phyloP scores from a whole-genome alignment of 2,329 filamentous ascomycete genomes.

The Intubia oerlemansii region DNA sequence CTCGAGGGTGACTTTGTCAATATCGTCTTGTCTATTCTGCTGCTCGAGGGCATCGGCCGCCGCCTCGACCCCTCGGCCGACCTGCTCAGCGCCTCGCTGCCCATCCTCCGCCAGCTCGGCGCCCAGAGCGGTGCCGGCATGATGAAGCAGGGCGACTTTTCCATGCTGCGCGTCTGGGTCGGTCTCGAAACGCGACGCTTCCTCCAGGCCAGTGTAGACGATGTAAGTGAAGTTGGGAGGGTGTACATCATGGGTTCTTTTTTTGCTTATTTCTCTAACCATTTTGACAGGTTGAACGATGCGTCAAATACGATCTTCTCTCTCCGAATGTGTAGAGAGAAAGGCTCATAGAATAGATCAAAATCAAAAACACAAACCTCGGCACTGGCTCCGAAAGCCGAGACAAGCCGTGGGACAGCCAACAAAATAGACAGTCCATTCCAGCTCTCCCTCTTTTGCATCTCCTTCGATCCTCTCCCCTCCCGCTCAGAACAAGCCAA shows the following conservation, averaged over 20 bases:
- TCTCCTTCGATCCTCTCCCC: no score
- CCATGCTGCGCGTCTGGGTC: slow-evolving; percentile 80
- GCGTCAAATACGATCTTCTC: slow-evolving; percentile 76
- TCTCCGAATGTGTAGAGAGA: slow-evolving; percentile 58
- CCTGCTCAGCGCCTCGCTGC: slow-evolving; percentile 65
- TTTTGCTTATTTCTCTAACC: neutral
- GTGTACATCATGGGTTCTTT: neutral
- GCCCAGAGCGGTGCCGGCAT: slow-evolving; percentile 52
- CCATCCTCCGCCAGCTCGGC: slow-evolving; percentile 74
- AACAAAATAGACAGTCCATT: no score
- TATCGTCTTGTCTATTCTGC: slow-evolving; percentile 81
- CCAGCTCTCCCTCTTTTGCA: no score
- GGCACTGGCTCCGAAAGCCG: no score
- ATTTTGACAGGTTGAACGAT: slow-evolving; percentile 47
- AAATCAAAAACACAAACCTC: no score
- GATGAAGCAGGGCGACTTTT: slow-evolving; percentile 52
- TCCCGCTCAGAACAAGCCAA: no score
- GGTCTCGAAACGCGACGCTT: slow-evolving; percentile 77
- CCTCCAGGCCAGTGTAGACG: slow-evolving; percentile 75
- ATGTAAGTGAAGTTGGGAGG: slow-evolving; percentile 41
- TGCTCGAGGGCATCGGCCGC: slow-evolving; percentile 85
- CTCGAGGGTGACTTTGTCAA: slow-evolving; percentile 97
- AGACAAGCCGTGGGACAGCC: no score
- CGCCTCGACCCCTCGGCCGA: slow-evolving; percentile 73
- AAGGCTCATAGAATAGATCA: neutral